phyloP scores from a whole-genome alignment of 2,329 filamentous ascomycete genomes.

The Mycosphaerella sp. region DNA sequence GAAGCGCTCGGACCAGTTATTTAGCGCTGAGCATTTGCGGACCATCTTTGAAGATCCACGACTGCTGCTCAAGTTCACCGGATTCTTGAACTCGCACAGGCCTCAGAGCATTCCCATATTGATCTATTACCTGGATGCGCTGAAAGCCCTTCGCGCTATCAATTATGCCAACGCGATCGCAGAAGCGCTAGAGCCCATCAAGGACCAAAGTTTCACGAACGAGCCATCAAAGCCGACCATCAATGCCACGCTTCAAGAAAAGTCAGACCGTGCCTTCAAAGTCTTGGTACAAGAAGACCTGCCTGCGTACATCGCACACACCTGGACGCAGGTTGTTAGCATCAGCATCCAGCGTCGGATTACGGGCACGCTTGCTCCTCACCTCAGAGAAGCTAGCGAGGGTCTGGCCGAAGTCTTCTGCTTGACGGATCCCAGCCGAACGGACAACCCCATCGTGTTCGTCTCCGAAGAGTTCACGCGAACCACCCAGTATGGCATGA shows the following conservation, averaged over 20 bases:
- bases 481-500: slow-evolving; percentile 68
- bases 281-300: slow-evolving; percentile 60
- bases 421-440: slow-evolving; percentile 64
- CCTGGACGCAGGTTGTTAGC: slow-evolving; percentile 64
- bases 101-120: slow-evolving; percentile 59
- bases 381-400: slow-evolving; percentile 63
- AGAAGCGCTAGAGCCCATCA: slow-evolving; percentile 52
- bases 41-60: slow-evolving; percentile 59
- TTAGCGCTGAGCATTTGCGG: slow-evolving; percentile 59
- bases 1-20: slow-evolving; percentile 57
- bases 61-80: slow-evolving; percentile 59
- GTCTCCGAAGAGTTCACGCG: slow-evolving; percentile 70
- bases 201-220: slow-evolving; percentile 51
- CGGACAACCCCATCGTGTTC: slow-evolving; percentile 71
- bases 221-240: slow-evolving; percentile 46
- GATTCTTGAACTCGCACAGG: slow-evolving; percentile 56
- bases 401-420: slow-evolving; percentile 72
- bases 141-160: slow-evolving; percentile 65
- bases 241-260: slow-evolving; percentile 56
- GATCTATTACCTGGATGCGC: slow-evolving; percentile 64
- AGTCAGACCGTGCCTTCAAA: slow-evolving; percentile 59
- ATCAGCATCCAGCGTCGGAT: slow-evolving; percentile 61
- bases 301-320: slow-evolving; percentile 64
- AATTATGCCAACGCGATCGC: slow-evolving; percentile 64
- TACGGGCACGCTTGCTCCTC: slow-evolving; percentile 57